A percentile compares a stretch with the other conserved stretches of the same genome.
These are phyloP conservation scores for Hygrocybe punicea DNA, from an alignment of 768 basidiomycete genomes.

Conservation along the genomic window DNA sequence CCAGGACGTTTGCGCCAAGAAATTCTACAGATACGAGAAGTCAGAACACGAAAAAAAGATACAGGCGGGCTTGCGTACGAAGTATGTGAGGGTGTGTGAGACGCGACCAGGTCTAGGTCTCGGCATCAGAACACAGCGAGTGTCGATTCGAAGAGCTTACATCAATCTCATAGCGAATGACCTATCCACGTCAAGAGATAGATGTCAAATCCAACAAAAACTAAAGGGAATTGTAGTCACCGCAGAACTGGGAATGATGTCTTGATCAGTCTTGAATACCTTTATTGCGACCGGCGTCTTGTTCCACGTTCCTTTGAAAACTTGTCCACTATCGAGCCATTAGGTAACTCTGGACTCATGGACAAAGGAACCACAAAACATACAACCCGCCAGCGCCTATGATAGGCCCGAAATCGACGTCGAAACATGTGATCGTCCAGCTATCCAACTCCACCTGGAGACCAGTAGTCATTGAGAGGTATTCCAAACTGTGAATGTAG, in stretches of 20 bases:
- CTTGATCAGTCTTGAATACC: conserved; percentile 15
- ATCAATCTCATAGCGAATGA: conserved; percentile 12
- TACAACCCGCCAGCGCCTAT: conserved; percentile 29
- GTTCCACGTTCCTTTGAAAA: conserved; percentile 23
- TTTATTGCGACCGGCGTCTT: conserved; percentile 24
- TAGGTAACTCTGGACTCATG: not conserved
- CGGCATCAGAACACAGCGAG: not conserved
- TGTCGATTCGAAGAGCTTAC: not conserved
- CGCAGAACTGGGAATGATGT: conserved; percentile 11
- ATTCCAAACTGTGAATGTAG: conserved; percentile 15
- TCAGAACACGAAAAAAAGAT: not conserved
- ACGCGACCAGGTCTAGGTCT: conserved; percentile 18
- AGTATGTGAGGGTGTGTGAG: conserved; percentile 21
- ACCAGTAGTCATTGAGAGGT: conserved; percentile 18
- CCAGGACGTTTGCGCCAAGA: conserved; percentile 24
- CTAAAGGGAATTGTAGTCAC: conserved; percentile 9
- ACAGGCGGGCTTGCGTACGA: conserved; percentile 11
- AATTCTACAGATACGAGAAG: conserved; percentile 14
- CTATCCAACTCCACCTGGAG: conserved; percentile 15
- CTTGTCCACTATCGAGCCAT: conserved; percentile 13
- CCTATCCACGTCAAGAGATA: conserved; percentile 1
- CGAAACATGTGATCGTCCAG: conserved; percentile 20
- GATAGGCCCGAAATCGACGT: conserved; percentile 20
- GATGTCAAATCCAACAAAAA: not conserved
- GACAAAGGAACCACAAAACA: conserved; percentile 3